phyloP scores from a whole-genome alignment of 805 yeast genomes.

The Lachancea sp. region DNA sequence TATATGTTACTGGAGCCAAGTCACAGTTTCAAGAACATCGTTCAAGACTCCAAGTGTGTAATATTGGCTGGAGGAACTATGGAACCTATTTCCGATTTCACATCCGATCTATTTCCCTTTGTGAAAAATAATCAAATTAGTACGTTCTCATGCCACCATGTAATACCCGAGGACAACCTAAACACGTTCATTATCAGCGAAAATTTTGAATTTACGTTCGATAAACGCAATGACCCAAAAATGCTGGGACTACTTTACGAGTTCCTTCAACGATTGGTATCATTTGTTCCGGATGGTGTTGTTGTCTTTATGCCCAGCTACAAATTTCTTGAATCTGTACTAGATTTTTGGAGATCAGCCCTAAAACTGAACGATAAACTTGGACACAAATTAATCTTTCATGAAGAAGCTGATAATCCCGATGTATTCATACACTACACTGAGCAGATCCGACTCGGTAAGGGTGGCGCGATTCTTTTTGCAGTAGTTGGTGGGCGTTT shows the following conservation, averaged over 20 bases:
- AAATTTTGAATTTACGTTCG: conserved; percentile 62
- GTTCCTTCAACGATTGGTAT: conserved; percentile 28
- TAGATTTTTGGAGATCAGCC: conserved; percentile 45
- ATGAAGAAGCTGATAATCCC: conserved; percentile 49
- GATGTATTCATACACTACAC: conserved; percentile 47
- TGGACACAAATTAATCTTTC: conserved; percentile 42
- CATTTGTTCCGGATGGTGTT: conserved; percentile 60
- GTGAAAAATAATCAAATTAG: conserved; percentile 55
- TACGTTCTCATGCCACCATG: conserved; percentile 72
- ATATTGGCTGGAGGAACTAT: conserved; percentile 84
- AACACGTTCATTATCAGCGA: conserved; percentile 48
- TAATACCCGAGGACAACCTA: conserved; percentile 66
- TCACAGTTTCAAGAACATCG: conserved; percentile 56
- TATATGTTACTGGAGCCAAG: conserved; percentile 80
- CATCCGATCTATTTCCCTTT: conserved; percentile 3
- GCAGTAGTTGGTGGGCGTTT: conserved; percentile 90
- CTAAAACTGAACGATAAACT: conserved; percentile 33
- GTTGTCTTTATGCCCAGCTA: conserved; percentile 87
- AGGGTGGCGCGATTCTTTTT: conserved; percentile 58
- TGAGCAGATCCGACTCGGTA: conserved; percentile 30
- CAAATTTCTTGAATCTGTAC: conserved; percentile 51
- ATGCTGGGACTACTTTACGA: conserved; percentile 43
- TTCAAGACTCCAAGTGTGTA: conserved; percentile 60
- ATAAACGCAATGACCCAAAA: conserved; percentile 42
- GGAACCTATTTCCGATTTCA: conserved; percentile 7